These are phyloP conservation scores for Nicotiana paniculata DNA, from an alignment of 257 asterid genomes.

Conservation along the genomic window DNA sequence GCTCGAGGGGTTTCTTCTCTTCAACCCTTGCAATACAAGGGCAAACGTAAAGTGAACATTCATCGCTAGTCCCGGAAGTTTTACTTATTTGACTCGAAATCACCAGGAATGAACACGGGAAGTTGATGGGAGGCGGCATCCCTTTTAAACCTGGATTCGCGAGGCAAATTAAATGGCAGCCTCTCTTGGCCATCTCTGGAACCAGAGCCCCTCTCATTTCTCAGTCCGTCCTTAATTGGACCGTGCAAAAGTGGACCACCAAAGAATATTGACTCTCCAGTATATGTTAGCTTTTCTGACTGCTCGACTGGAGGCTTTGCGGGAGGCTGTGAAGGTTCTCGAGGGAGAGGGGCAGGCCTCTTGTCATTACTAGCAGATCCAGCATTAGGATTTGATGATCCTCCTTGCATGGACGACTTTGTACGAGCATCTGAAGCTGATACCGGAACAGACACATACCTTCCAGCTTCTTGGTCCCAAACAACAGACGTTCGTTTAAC, in stretches of 20 bases:
- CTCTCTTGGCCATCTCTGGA: constrained; percentile 46
- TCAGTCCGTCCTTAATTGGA: constrained; percentile 44
- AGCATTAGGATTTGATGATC: constrained; percentile 21
- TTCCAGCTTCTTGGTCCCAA: constrained; percentile 98
- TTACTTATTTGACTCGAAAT: constrained; percentile 44
- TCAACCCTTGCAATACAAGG: neutral
- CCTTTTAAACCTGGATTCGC: constrained; percentile 66
- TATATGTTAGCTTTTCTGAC: constrained; percentile 63
- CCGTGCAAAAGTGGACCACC: constrained; percentile 89
- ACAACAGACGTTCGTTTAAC: constrained; percentile 87
- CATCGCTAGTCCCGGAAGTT: neutral
- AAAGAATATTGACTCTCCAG: constrained; percentile 81
- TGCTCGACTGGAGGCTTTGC: constrained; percentile 35
- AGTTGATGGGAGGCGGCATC: constrained; percentile 82
- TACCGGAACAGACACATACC: constrained; percentile 74
- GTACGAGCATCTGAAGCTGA: constrained; percentile 62
- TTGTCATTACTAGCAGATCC: constrained; percentile 34
- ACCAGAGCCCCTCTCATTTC: constrained; percentile 38
- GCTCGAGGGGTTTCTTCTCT: constrained; percentile 40
- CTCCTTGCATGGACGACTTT: constrained; percentile 29
- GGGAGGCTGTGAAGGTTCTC: constrained; percentile 27
- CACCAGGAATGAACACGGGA: constrained; percentile 80
- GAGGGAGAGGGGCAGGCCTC: constrained; percentile 25
- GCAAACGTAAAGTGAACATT: neutral
- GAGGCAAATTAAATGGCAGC: constrained; percentile 31